A percentile compares a stretch with the other conserved stretches of the same genome.
Conservation (phyloP, 192 early-diverging fungal species). For the Coemansia asiatica region DNA sequence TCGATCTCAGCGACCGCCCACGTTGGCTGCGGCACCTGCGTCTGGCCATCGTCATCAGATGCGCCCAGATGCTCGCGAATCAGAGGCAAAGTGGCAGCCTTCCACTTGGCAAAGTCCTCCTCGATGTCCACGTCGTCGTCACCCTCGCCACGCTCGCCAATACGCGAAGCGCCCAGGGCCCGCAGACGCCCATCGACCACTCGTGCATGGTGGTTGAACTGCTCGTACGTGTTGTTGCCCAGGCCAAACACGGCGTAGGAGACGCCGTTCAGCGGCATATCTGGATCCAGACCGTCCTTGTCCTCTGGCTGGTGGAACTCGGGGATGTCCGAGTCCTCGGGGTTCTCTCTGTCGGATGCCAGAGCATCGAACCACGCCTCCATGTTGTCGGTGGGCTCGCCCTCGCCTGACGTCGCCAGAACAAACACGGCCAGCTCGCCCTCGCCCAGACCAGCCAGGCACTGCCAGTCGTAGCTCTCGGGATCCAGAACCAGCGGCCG, state of each 20-base stretch:
- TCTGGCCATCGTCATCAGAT: conserved; percentile 30
- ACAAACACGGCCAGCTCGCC: conserved; percentile 83
- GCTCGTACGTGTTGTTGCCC: conserved; percentile 59
- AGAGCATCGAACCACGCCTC: conserved; percentile 90
- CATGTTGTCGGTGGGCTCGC: conserved; percentile 98
- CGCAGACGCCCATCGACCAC: conserved; percentile 66
- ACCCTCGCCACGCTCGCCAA: conserved; percentile 86
- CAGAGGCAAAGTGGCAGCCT: conserved; percentile 78
- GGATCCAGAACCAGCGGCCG: conserved; percentile 78
- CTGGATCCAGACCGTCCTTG: conserved; percentile 85
- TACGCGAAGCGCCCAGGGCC: conserved; percentile 71
- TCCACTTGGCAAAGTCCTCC: conserved; percentile 96
- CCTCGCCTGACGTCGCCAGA: conserved; percentile 95
- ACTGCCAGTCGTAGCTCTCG: conserved; percentile 90
- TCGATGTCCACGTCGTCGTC: conserved; percentile 96
- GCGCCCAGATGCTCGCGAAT: conserved; percentile 70
- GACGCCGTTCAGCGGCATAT: conserved; percentile 58
- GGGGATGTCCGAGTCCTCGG: conserved; percentile 64
- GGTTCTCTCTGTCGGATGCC: conserved; percentile 59
- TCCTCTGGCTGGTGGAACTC: conserved; percentile 61
- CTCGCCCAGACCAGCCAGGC: conserved; percentile 64
- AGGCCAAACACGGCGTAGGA: conserved; percentile 54
- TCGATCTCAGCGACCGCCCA: conserved; percentile 51
- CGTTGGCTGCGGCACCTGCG: conserved; percentile 50
- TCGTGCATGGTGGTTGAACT: conserved; percentile 82